Conservation (phyloP, 257 asterid genomes). For the Primulina tabacum region DNA sequence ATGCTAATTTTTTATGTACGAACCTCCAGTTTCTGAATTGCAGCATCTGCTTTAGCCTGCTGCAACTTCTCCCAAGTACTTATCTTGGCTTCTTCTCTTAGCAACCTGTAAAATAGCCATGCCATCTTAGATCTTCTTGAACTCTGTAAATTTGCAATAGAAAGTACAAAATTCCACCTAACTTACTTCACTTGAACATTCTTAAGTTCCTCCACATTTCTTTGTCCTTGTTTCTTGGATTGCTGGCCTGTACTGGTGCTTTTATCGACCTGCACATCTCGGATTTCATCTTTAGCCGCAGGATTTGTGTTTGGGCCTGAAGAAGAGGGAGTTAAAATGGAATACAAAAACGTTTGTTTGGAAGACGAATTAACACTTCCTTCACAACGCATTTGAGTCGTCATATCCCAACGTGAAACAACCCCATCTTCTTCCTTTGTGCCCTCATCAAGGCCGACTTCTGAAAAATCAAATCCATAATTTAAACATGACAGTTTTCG, state of each 20-base stretch:
- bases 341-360: conserved; percentile 42
- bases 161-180: background rate
- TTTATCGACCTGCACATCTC: conserved; percentile 80
- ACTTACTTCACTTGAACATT: conserved; percentile 6
- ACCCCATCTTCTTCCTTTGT: conserved; percentile 31
- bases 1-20: background rate
- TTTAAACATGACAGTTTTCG: background rate
- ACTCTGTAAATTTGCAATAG: background rate
- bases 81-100: conserved; percentile 71
- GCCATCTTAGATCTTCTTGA: background rate
- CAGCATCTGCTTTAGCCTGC: conserved; percentile 89
- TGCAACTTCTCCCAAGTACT: conserved; percentile 89
- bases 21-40: conserved; percentile 74
- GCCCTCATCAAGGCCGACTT: conserved; percentile 32
- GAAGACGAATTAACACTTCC: conserved; percentile 59
- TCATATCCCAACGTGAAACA: conserved; percentile 66
- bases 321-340: conserved; percentile 34
- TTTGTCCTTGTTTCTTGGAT: conserved; percentile 36
- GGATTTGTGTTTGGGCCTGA: conserved; percentile 24
- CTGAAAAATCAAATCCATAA: conserved; percentile 33
- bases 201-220: conserved; percentile 26
- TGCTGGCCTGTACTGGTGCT: conserved; percentile 41
- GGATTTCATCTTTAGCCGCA: conserved; percentile 45
- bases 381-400: conserved; percentile 89
- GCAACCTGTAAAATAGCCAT: conserved; percentile 39